Base-by-base conservation (phyloP, 805 yeast genomes). In the Monosporozyma servazzii region DNA sequence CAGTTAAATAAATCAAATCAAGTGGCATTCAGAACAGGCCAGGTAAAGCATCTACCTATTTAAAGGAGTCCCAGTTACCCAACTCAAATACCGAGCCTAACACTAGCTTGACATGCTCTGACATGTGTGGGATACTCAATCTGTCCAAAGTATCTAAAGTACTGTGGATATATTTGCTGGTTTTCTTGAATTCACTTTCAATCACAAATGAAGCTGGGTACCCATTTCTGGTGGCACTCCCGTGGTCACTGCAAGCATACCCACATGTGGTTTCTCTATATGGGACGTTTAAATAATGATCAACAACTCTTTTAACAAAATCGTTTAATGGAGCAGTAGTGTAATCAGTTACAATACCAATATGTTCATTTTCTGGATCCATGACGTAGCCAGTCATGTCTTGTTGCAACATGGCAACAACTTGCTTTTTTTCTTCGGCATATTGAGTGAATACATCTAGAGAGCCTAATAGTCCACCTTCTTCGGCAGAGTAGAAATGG, bases 401-500 rank as follows among this genome's bases (percentile, higher is more conserved):
- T 65, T 88, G 95, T 68, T 91, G 96, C 40, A 91, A 72, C 93
- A 89, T 84, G 5, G 90, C 89, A 30, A 81, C 77, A 21, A 91
- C 88, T 7, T 75, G 71, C 46, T 69, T 70, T 30, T 72, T 70
- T 17, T 64, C 58, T 10, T 70, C 63, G 62, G 86, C 86, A 25
- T 70, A 66, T 10, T 52, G 42, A 9, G 77, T 67, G 66, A 86
- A 87, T 10, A 91, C 78, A 54, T 86, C 96, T 56, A 80, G 75
- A 4, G 96, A 88, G 1, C 98, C 98, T 49, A 87, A 72, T 51
- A 88, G 71, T 0, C 96, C 97, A 54, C 88, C 89, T 74, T 91
- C 98, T 71, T 91, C 98, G 1, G 96, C 98, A 27, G 95, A 80
- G 71, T 88, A 91, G 75, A 88, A 91, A 69, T 91, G 98, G 72